Conservation (phyloP, 768 basidiomycete genomes). For the Pholiota microspora region DNA sequence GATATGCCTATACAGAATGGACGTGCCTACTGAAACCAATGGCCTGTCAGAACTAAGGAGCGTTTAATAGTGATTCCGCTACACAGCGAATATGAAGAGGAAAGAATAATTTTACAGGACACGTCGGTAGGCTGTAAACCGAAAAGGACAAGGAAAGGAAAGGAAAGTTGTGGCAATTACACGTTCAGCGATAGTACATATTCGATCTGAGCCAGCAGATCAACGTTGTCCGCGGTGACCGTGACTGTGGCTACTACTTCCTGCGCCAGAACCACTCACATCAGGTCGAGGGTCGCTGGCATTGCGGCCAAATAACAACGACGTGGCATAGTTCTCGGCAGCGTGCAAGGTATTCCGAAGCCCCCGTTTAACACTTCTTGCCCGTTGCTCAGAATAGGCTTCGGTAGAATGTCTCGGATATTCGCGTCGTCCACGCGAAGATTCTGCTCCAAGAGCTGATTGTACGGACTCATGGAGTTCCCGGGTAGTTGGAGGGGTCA, state of each 20-base stretch:
- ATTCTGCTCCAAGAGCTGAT: constrained; percentile 21
- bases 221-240: constrained; percentile 1
- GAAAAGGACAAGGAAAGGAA: background rate
- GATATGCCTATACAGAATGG: background rate
- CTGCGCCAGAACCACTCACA: background rate
- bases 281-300: background rate
- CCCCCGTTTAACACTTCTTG: constrained; percentile 62
- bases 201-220: constrained; percentile 4
- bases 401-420: constrained; percentile 6
- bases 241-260: background rate
- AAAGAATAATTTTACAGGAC: background rate
- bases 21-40: background rate
- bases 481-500: constrained; percentile 20
- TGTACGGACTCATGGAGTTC: constrained; percentile 38
- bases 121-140: background rate
- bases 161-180: background rate
- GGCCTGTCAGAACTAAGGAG: background rate
- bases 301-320: constrained; percentile 61
- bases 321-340: constrained; percentile 68
- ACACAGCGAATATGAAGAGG: background rate
- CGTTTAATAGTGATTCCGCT: background rate
- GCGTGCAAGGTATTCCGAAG: constrained; percentile 66
- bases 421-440: constrained; percentile 18
- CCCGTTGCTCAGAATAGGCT: constrained; percentile 25
- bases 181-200: no score